Conservation (phyloP, 1,284 basidiomycete genomes). For the Tilletia indica region DNA sequence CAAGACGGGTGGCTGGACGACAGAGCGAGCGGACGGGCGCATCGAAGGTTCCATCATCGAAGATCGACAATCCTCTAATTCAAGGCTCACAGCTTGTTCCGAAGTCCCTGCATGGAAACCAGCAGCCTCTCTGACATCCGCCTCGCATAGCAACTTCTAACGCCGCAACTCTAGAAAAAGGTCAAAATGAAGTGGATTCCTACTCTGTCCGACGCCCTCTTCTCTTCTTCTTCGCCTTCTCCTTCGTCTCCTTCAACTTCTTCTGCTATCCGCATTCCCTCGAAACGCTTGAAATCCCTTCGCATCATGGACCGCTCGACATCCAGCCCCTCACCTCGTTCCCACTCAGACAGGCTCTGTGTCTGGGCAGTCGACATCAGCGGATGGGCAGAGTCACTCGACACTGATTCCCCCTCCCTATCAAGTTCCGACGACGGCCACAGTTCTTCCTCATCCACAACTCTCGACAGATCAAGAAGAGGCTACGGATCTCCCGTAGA, state of each 20-base stretch:
- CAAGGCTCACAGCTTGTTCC: too few relatives aligned
- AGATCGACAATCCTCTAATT: too few relatives aligned
- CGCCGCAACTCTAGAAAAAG: too few relatives aligned
- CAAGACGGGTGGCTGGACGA: too few relatives aligned
- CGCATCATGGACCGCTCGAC: neutral
- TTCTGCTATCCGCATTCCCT: neutral
- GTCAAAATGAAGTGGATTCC: too few relatives aligned
- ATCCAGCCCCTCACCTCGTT: neutral
- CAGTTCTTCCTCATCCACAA: neutral
- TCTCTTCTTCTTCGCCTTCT: neutral
- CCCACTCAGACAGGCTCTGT: slow-evolving; percentile 11
- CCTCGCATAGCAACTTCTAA: too few relatives aligned
- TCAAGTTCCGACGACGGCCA: neutral
- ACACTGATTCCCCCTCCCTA: neutral
- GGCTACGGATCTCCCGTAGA: neutral
- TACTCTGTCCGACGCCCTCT: neutral
- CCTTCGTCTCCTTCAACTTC: neutral
- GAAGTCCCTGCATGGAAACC: too few relatives aligned
- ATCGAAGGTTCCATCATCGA: too few relatives aligned
- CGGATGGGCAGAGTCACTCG: slow-evolving; percentile 10
- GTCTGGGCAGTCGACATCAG: slow-evolving; percentile 23
- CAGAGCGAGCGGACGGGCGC: too few relatives aligned
- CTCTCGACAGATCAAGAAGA: neutral
- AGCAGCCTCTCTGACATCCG: too few relatives aligned
- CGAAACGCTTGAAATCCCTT: neutral